A percentile compares a stretch with the other conserved stretches of the same genome.
Conservation (phyloP, 73 alveolate genomes). For the Breviolum minutum region DNA sequence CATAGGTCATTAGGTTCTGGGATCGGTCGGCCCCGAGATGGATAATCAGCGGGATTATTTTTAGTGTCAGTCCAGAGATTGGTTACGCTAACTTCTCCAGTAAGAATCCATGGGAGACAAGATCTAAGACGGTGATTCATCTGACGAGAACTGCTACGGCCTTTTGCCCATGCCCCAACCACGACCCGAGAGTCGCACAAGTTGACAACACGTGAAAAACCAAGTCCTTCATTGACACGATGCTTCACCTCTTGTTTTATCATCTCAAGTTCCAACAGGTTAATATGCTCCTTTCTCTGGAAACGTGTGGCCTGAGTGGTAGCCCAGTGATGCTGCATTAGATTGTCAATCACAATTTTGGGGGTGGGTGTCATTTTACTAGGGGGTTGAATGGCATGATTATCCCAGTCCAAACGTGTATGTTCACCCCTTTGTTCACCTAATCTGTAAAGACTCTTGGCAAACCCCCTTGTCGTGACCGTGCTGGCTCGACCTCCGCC, state of each 20-base stretch:
- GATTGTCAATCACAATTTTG: neutral
- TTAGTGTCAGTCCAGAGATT: slow-evolving; percentile 1
- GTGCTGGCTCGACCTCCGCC: slow-evolving; percentile 24
- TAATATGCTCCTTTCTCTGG: neutral
- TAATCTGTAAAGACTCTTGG: neutral
- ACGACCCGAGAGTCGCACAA: slow-evolving; percentile 51
- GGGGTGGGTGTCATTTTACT: neutral
- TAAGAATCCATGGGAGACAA: slow-evolving; percentile 1
- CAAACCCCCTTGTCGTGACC: neutral
- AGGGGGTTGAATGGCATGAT: neutral
- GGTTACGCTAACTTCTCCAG: neutral
- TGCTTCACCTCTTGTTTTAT: neutral
- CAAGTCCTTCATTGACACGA: neutral
- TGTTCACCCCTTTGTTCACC: slow-evolving; percentile 11
- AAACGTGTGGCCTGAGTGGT: neutral
- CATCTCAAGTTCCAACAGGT: slow-evolving; percentile 31
- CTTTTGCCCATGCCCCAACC: slow-evolving; percentile 59
- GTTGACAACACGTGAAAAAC: neutral
- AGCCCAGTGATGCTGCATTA: slow-evolving; percentile 9
- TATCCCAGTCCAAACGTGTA: slow-evolving; percentile 4
- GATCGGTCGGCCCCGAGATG: neutral
- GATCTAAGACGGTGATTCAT: slow-evolving; percentile 19
- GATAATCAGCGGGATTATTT: slow-evolving; percentile 23
- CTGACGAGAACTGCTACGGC: neutral
- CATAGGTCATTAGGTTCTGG: neutral